A percentile compares a stretch with the other conserved stretches of the same genome.
Conservation (phyloP, 1,139 yeast species). For the Tardiomyces digboiensis region DNA sequence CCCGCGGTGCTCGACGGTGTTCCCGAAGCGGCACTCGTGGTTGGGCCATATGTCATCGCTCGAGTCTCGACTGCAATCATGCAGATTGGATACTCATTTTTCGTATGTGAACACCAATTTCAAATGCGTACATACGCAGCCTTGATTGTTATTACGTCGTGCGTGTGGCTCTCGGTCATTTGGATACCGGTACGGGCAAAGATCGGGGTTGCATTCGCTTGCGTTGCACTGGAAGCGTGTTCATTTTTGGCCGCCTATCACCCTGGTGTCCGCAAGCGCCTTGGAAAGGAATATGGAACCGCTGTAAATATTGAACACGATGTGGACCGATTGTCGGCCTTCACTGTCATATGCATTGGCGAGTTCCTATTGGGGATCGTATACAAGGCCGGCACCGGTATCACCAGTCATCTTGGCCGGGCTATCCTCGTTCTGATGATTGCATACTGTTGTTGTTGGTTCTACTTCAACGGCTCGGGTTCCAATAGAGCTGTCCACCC, state of each 20-base stretch:
- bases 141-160: neutral
- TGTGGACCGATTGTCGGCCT: slow-evolving; percentile 50
- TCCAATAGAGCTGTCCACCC: slow-evolving; percentile 43
- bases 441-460: slow-evolving; percentile 44
- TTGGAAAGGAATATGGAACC: slow-evolving; percentile 41
- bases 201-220: slow-evolving; percentile 37
- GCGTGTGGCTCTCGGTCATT: slow-evolving; percentile 37
- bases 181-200: slow-evolving; percentile 35
- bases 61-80: slow-evolving; percentile 14
- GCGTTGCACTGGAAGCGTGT: slow-evolving; percentile 35
- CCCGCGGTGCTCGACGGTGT: slow-evolving; percentile 31
- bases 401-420: slow-evolving; percentile 41
- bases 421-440: slow-evolving; percentile 42
- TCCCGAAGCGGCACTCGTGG: slow-evolving; percentile 17
- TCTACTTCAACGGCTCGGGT: slow-evolving; percentile 49
- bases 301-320: slow-evolving; percentile 62
- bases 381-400: slow-evolving; percentile 39
- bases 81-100: slow-evolving; percentile 37
- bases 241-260: slow-evolving; percentile 28
- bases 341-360: slow-evolving; percentile 57
- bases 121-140: slow-evolving; percentile 32
- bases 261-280: slow-evolving; percentile 36
- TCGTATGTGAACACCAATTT: slow-evolving; percentile 42
- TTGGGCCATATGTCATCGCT: slow-evolving; percentile 18
- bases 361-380: slow-evolving; percentile 53